A percentile compares a stretch with the other conserved stretches of the same genome.
Evolutionary conservation across 257 asterid species (phyloP).

Genomic region (Euphrasia confusa): DNA sequence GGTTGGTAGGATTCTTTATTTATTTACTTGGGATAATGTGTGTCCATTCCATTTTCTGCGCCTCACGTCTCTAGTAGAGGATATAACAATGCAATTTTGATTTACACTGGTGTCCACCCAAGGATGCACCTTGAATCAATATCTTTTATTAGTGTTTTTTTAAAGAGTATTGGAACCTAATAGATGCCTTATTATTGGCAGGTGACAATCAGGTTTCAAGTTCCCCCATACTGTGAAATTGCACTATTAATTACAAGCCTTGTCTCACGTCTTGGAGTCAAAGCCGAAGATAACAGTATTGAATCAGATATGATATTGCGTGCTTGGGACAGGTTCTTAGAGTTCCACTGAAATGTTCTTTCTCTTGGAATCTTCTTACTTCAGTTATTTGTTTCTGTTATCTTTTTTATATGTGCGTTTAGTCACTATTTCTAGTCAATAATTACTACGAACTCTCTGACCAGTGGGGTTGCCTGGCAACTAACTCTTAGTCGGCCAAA

Average conservation of each 20-base stretch:
- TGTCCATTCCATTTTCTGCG: neutral
- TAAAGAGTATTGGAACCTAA: constrained; percentile 13
- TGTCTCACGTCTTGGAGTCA: constrained; percentile 81
- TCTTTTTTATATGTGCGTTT: neutral
- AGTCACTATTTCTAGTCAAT: constrained; percentile 23
- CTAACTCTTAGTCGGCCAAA: constrained; percentile 64
- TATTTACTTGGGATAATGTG: neutral
- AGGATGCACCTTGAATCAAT: constrained; percentile 17
- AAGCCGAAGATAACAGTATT: constrained; percentile 45
- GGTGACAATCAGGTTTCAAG: constrained; percentile 80
- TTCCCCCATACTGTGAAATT: constrained; percentile 82
- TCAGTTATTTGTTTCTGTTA: constrained; percentile 12
- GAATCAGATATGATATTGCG: constrained; percentile 80
- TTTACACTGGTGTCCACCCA: constrained; percentile 15
- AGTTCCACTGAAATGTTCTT: constrained; percentile 15
- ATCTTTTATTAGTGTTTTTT: constrained; percentile 14
- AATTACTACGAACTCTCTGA: constrained; percentile 24
- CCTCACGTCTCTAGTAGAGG: constrained; percentile 2
- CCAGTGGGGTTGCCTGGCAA: constrained; percentile 97
- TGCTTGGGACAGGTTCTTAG: constrained; percentile 83
- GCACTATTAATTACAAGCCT: constrained; percentile 70
- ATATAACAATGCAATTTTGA: constrained; percentile 14
- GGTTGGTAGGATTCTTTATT: constrained; percentile 35
- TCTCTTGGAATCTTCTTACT: constrained; percentile 3
- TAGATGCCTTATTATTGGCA: constrained; percentile 33